Conservation (phyloP, 106 monocot genomes). For the Apostasia shenzhenica region DNA sequence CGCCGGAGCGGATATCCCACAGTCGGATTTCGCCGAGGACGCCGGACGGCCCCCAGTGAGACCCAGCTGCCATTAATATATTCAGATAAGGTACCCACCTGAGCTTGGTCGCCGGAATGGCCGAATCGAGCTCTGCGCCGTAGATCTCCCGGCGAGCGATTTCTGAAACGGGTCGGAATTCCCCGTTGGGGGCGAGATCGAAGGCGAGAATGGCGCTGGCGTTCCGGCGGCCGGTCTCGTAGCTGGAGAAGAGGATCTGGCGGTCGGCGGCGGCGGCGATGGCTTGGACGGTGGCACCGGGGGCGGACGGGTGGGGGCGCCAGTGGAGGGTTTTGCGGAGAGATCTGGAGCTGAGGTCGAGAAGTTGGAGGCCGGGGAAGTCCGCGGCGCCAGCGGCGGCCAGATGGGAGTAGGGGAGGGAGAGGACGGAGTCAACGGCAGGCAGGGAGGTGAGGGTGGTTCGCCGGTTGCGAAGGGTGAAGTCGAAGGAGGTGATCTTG, state of each 20-base stretch:
- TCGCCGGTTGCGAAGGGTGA: slow-evolving; percentile 26
- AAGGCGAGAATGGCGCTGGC: slow-evolving; percentile 46
- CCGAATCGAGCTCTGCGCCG: slow-evolving; percentile 55
- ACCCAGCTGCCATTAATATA: slow-evolving; percentile 42
- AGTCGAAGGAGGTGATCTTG: slow-evolving; percentile 58
- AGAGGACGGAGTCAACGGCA: slow-evolving; percentile 46
- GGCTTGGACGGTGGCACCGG: slow-evolving; percentile 39
- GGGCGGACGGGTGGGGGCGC: slow-evolving; percentile 6
- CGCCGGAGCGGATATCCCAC: slow-evolving; percentile 36
- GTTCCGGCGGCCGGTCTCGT: slow-evolving; percentile 45
- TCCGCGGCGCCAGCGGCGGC: slow-evolving; percentile 44
- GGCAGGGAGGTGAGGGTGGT: slow-evolving; percentile 51
- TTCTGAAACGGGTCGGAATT: slow-evolving; percentile 17
- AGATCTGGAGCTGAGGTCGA: slow-evolving; percentile 21
- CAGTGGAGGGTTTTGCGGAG: slow-evolving; percentile 30
- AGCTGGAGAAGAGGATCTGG: slow-evolving; percentile 38
- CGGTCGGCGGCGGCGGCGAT: slow-evolving; percentile 26
- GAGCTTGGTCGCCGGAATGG: slow-evolving; percentile 50
- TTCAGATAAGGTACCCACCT: slow-evolving; percentile 23
- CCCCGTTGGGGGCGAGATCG: slow-evolving; percentile 13
- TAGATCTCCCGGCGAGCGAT: slow-evolving; percentile 43
- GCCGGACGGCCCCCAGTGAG: slow-evolving; percentile 45
- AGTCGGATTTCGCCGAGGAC: slow-evolving; percentile 26
- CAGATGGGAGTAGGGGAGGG: slow-evolving; percentile 10
- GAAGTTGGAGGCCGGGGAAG: slow-evolving; percentile 39